Percentiles rank a stretch among this genome's conserved stretches.
These are phyloP conservation scores for Neckera pumila DNA, from an alignment of 225 moss, liverwort and hornwort species.

Conservation along the genomic window DNA sequence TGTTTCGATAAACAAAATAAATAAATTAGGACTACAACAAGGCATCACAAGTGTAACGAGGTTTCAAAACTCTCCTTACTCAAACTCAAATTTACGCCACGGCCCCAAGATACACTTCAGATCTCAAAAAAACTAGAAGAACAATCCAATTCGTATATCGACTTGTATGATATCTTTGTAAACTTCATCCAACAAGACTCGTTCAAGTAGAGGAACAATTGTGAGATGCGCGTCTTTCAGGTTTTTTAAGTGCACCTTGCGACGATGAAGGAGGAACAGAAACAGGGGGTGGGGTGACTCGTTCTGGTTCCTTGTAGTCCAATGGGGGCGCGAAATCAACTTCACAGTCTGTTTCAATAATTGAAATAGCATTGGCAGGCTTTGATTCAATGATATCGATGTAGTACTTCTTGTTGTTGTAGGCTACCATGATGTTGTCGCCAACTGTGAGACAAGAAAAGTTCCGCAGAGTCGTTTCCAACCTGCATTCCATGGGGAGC, in stretches of 20 bases:
- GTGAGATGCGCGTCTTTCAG: neutral
- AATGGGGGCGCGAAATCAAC: slow-evolving; percentile 98
- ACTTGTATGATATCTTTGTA: neutral
- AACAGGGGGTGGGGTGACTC: slow-evolving; percentile 52
- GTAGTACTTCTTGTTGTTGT: slow-evolving; percentile 97
- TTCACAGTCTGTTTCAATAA: slow-evolving; percentile 99
- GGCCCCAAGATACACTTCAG: neutral
- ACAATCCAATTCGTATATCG: neutral
- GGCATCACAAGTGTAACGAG: neutral
- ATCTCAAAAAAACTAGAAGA: neutral
- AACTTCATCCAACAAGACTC: neutral
- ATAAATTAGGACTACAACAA: neutral
- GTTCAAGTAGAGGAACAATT: neutral
- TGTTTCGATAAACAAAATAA: neutral
- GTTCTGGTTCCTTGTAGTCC: slow-evolving; percentile 96
- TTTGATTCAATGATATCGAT: slow-evolving; percentile 96
- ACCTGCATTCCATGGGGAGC: slow-evolving; percentile 29
- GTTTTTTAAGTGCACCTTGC: slow-evolving; percentile 32
- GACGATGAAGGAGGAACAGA: slow-evolving; percentile 42
- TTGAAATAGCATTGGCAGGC: slow-evolving; percentile 85
- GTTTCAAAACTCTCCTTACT: neutral
- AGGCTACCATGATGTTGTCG: slow-evolving; percentile 98
- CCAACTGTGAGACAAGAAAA: slow-evolving; percentile 96
- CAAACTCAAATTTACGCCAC: neutral
- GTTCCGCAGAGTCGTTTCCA: slow-evolving; percentile 93